Base-by-base conservation (phyloP, 1,284 basidiomycete genomes). In the Ustilago curta region DNA sequence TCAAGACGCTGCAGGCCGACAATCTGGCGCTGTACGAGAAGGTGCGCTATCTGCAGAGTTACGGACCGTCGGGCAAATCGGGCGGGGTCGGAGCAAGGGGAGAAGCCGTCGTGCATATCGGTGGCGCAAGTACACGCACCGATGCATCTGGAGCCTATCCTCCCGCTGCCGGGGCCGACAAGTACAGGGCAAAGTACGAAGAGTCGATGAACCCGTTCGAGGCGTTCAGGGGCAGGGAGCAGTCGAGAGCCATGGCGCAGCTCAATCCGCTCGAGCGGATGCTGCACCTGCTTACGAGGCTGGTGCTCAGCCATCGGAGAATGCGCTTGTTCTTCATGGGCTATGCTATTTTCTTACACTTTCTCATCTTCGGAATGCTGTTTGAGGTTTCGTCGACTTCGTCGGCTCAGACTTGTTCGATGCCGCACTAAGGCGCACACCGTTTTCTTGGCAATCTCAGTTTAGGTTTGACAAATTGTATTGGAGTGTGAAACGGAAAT, bases 191-290 rank as follows among this genome's bases (percentile, higher is more conserved):
- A 69, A 89, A 93, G 83, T 98, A 98, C 83, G 95, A 99, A 84
- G 93, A 97, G 85, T 90, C 92, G 50, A 93, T 98, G 90, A 97
- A 99, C 82, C 96, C 96, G 0, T 99, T 98, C 85, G 94, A 97
- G 85, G 93, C 92, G 4, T 98, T 99, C 88, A 90, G 94, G 67
- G 95, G 95, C 4, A 88, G 93, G 83, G 96, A 99, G 87, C 94
- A 94, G 42, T 91, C 92, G 35, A 88, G 95, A 47, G 95, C 94
- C 1, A 93, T 96, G 65, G 91, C 95, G 74, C 92, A 91, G 39
- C 88, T 99, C 32, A 97, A 98, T 82, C 93, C 94, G 1, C 88
- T 97, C 8, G 96, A 99, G 84, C 89, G 94, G 27, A 91, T 92
- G 16, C 91, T 97, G 1, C 91, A 98, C 59, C 88, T 90, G 18